Base-by-base conservation (phyloP, 140 eudicot genomes). In the Stevia rebaudiana region DNA sequence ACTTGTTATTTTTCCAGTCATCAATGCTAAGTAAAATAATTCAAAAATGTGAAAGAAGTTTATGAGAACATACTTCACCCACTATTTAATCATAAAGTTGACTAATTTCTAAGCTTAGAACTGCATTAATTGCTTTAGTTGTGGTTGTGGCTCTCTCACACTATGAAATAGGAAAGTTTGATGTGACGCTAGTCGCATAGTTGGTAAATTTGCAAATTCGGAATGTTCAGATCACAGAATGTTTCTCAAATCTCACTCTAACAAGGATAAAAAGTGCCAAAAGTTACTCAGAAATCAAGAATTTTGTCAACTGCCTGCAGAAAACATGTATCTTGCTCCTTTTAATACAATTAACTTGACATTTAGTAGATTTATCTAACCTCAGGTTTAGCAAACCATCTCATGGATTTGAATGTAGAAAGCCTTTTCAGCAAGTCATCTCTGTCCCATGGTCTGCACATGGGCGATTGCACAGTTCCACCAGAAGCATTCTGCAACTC, bases 341-440 rank as follows among this genome's bases (percentile, higher is more conserved):
- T n/a, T 24, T 65, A 3, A 51, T 25, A 52, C 54, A 43, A 51
- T 3, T 24, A 42, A 22, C 28, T 31, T 6, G 2, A 28, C 33
- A 63, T 72, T 43, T 8, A 44, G 11, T 30, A 47, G 11, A 2
- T 52, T 19, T 51, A 76, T 44, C 75, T 56, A 69, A 94, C 97
- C 97, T 94, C 79, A 15, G 95, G 95, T 82, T 89, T 88, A 18
- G 99, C 99, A 74, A 94, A 94, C 99, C 99, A 94, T 42, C 82
- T 94, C 94, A 88, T 94, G 60, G 99, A 88, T 79, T 88, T 94
- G 72, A 94, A 94, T 11, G 99, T 94, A 17, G 97, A 81, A 60
- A 88, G 73, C 75, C 99, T 80, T 77, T 74, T 80, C 65, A 79
- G 74, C 15, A 94, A 69, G 67, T 94, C 99, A 33, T 68, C 82